Conservation (phyloP, 768 basidiomycete species). For the Naganishia friedmannii region DNA sequence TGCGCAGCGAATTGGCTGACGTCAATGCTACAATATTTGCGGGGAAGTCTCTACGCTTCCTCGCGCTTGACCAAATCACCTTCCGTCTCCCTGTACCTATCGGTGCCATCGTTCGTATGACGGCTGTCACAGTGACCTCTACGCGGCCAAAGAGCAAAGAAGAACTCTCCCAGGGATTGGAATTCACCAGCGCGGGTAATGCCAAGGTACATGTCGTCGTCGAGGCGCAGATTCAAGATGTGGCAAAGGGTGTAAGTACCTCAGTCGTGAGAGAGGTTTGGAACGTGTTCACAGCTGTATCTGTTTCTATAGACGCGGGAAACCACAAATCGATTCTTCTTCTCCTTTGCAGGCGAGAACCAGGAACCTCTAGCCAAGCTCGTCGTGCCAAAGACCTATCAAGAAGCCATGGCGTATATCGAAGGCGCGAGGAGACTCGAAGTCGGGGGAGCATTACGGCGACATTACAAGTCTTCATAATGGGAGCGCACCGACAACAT, state of each 20-base stretch:
- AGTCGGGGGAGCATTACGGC: constrained; percentile 65
- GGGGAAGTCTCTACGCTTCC: constrained; percentile 63
- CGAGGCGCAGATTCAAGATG: constrained; percentile 54
- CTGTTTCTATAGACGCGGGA: constrained; percentile 19
- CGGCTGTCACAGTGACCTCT: constrained; percentile 67
- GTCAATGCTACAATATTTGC: constrained; percentile 70
- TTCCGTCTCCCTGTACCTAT: constrained; percentile 79
- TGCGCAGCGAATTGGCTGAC: constrained; percentile 62
- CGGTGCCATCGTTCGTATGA: constrained; percentile 72
- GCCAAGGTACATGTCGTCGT: constrained; percentile 51
- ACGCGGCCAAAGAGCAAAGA: constrained; percentile 50
- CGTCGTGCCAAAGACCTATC: constrained; percentile 38
- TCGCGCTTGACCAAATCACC: constrained; percentile 74
- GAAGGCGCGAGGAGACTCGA: constrained; percentile 72
- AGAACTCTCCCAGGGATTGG: constrained; percentile 21
- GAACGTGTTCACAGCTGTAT: background rate
- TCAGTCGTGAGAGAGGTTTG: background rate
- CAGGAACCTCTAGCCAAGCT: constrained; percentile 41
- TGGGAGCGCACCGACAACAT: constrained; percentile 44
- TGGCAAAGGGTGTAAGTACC: constrained; percentile 62
- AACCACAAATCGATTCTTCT: constrained; percentile 42
- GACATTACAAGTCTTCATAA: constrained; percentile 43
- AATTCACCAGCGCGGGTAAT: constrained; percentile 39
- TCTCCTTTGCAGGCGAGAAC: constrained; percentile 35
- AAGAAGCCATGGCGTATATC: constrained; percentile 81